Percentiles rank a stretch among this genome's conserved stretches.
These are phyloP conservation scores for Hortaea sp. DNA, from an alignment of 2,329 filamentous ascomycete genomes.

Conservation along the genomic window DNA sequence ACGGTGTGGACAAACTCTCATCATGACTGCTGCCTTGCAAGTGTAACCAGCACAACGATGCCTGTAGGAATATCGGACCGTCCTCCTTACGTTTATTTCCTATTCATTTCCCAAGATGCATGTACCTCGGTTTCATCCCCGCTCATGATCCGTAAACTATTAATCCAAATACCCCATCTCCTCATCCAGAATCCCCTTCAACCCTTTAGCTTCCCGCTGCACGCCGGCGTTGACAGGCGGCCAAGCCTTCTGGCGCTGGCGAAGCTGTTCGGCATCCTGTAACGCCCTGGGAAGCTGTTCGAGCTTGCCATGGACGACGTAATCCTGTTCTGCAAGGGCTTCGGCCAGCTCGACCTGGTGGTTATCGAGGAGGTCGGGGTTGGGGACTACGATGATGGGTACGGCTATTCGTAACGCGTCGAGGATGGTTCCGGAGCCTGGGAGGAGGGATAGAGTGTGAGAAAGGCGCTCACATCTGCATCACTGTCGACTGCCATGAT, in stretches of 20 bases:
- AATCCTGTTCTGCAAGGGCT: conserved; percentile 62
- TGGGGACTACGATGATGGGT: conserved; percentile 82
- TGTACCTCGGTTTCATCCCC: too few species aligned
- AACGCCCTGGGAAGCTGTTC: conserved; percentile 44
- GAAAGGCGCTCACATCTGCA: too few species aligned
- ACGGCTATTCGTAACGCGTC: conserved; percentile 66
- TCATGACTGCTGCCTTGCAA: too few species aligned
- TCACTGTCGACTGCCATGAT: not conserved
- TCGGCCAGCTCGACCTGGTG: conserved; percentile 83
- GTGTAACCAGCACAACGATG: too few species aligned
- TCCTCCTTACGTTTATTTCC: too few species aligned
- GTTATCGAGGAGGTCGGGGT: conserved; percentile 71
- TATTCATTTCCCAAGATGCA: too few species aligned
- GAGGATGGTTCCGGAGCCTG: conserved; percentile 82
- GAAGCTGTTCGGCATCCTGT: conserved; percentile 37
- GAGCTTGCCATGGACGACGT: conserved; percentile 61
- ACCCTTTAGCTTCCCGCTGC: conserved; percentile 31
- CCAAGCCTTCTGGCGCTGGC: conserved; percentile 36
- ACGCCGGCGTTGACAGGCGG: conserved; percentile 39
- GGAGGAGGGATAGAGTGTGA: not conserved
- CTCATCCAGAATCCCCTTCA: conserved; percentile 45
- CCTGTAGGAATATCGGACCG: too few species aligned
- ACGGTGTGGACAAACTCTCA: too few species aligned
- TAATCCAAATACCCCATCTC: conserved; percentile 48
- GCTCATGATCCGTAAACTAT: not conserved